Conservation (phyloP, 192 early-diverging fungal species). For the Coemansia sp. region DNA sequence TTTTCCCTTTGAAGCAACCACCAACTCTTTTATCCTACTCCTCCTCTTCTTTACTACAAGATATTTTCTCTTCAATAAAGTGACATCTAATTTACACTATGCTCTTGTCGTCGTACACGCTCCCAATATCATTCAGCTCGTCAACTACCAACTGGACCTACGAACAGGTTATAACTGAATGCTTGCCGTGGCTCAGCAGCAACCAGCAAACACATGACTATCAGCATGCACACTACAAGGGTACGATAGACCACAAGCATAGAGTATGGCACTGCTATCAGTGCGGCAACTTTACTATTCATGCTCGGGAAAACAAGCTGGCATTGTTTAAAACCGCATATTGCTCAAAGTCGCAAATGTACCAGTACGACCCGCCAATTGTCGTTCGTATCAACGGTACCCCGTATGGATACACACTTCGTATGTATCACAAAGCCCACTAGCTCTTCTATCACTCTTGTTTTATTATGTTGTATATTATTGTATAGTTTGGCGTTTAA, state of each 20-base stretch:
- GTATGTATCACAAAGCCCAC: constrained; percentile 5
- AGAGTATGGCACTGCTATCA: constrained; percentile 3
- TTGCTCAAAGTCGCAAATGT: not conserved
- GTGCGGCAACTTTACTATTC: constrained; percentile 11
- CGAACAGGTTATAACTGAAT: constrained; percentile 2
- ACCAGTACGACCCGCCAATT: constrained; percentile 1
- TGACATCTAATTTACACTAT: not conserved
- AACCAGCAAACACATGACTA: not conserved
- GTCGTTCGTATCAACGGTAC: not conserved
- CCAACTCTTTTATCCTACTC: not conserved
- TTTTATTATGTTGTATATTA: not conserved
- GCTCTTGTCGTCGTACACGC: constrained; percentile 12
- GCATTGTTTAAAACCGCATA: not conserved
- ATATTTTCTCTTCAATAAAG: not conserved
- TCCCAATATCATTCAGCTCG: not conserved
- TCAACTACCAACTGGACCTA: not conserved
- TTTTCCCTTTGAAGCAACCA: not conserved
- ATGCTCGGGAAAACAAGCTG: constrained; percentile 9
- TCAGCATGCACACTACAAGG: not conserved
- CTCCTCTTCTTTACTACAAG: not conserved
- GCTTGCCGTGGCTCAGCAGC: constrained; percentile 9
- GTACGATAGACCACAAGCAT: constrained; percentile 3
- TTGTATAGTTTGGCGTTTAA: not conserved
- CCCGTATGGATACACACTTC: constrained; percentile 1
- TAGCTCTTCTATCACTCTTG: not conserved